Percentiles rank a stretch among this genome's conserved stretches.
Conservation (phyloP, 2,329 filamentous ascomycete species). For the Xylaria arbuscula region DNA sequence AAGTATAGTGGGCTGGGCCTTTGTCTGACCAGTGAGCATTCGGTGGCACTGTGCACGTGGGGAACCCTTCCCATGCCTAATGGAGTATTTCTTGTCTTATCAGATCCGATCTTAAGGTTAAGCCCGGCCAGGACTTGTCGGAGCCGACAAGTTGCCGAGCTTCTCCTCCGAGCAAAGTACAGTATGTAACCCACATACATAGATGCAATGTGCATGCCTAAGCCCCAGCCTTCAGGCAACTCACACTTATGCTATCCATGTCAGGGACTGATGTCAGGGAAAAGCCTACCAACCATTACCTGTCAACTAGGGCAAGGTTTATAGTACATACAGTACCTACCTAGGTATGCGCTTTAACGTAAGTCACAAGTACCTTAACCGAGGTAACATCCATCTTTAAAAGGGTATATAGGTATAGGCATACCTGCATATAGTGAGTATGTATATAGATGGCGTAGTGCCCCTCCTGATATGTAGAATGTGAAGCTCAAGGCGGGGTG, state of each 20-base stretch:
- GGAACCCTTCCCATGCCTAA: background rate
- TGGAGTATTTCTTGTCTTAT: conserved; percentile 32
- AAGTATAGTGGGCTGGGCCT: no score
- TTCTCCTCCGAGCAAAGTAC: conserved; percentile 21
- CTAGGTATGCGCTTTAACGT: no score
- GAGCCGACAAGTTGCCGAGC: conserved; percentile 29
- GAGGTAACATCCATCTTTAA: no score
- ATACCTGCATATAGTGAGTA: no score
- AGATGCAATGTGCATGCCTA: background rate
- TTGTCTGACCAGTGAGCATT: background rate
- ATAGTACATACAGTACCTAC: no score
- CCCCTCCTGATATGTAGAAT: background rate
- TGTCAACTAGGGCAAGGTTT: no score
- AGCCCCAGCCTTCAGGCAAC: background rate
- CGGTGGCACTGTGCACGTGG: conserved; percentile 1
- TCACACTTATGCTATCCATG: no score
- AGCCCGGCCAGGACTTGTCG: background rate
- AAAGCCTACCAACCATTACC: no score
- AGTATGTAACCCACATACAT: background rate
- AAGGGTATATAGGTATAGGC: no score
- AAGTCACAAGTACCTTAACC: no score
- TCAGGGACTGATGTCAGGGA: no score
- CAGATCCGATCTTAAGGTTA: conserved; percentile 32
- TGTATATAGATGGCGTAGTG: background rate
- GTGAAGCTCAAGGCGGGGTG: conserved; percentile 29